Percentiles rank a stretch among this genome's conserved stretches.
Evolutionary conservation across 169 alveolate genomes (phyloP).

Genomic region (Toxoplasma gondii): DNA sequence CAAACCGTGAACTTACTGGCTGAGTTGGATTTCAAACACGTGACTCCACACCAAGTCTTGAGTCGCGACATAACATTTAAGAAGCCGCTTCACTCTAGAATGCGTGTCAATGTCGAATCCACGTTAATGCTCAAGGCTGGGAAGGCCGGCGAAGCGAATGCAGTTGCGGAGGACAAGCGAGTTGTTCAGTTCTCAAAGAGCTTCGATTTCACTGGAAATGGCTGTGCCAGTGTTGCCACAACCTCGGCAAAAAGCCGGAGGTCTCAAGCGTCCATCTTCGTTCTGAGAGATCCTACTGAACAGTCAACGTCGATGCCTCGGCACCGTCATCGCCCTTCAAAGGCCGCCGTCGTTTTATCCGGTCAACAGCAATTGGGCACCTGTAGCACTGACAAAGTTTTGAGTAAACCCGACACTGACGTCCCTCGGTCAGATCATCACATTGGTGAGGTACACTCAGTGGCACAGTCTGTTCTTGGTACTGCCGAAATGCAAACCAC

Average conservation of each 20-base stretch:
- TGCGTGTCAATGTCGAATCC: neutral
- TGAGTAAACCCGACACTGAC: neutral
- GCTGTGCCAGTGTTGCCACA: neutral
- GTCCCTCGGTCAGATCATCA: neutral
- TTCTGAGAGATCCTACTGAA: constrained; percentile 13
- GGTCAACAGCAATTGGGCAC: neutral
- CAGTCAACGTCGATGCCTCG: neutral
- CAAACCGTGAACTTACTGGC: constrained; percentile 10
- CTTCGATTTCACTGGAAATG: neutral
- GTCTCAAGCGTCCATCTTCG: neutral
- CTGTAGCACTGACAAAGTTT: neutral
- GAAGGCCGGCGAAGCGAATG: neutral
- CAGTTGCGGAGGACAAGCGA: neutral
- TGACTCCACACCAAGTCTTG: neutral
- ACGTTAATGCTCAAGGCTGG: neutral
- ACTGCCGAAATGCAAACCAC: neutral
- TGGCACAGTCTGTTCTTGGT: neutral
- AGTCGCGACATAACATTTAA: neutral
- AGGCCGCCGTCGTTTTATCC: neutral
- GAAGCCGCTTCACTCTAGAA: constrained; percentile 12
- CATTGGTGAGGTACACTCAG: neutral
- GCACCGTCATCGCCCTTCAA: neutral
- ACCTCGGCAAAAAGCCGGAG: neutral
- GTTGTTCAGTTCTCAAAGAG: neutral
- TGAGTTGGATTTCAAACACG: neutral